Evolutionary conservation across 1,284 basidiomycete genomes (phyloP).

Genomic region (Cryptococcus depauperatus): DNA sequence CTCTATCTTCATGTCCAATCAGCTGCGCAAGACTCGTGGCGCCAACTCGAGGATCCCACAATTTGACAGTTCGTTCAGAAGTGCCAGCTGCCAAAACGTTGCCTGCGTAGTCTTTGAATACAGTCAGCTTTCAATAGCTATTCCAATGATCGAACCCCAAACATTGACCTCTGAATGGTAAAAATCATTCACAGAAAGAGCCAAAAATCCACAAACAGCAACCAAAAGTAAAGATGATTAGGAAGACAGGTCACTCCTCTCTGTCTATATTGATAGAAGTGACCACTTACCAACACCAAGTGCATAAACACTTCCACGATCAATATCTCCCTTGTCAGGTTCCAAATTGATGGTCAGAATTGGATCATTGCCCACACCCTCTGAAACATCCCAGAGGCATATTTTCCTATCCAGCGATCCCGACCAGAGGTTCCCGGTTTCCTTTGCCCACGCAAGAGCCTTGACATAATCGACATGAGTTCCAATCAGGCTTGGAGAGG

Average conservation of each 20-base stretch:
- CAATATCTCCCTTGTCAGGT: constrained; percentile 33
- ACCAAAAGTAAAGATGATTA: no score
- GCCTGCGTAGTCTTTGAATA: constrained; percentile 72
- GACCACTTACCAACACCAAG: constrained; percentile 53
- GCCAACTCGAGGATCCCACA: constrained; percentile 82
- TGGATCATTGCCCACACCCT: constrained; percentile 41
- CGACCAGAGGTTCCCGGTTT: constrained; percentile 79
- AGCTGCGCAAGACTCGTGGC: constrained; percentile 58
- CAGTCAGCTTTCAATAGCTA: no score
- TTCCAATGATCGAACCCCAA: no score
- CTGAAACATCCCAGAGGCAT: constrained; percentile 84
- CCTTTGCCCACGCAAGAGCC: constrained; percentile 68
- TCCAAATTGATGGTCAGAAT: constrained; percentile 38
- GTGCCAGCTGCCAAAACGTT: constrained; percentile 77
- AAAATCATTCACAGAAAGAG: not conserved
- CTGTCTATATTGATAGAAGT: not conserved
- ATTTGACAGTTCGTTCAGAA: constrained; percentile 76
- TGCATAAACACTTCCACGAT: constrained; percentile 71
- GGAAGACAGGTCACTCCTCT: no score
- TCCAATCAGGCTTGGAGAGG: constrained; percentile 63
- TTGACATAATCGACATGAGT: constrained; percentile 87
- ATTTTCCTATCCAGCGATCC: constrained; percentile 91
- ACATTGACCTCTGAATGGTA: no score
- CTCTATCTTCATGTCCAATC: constrained; percentile 94
- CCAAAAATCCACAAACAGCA: no score